Conservation (phyloP, 1,139 yeast genomes). For the Zygosaccharomyces pseudobailii region DNA sequence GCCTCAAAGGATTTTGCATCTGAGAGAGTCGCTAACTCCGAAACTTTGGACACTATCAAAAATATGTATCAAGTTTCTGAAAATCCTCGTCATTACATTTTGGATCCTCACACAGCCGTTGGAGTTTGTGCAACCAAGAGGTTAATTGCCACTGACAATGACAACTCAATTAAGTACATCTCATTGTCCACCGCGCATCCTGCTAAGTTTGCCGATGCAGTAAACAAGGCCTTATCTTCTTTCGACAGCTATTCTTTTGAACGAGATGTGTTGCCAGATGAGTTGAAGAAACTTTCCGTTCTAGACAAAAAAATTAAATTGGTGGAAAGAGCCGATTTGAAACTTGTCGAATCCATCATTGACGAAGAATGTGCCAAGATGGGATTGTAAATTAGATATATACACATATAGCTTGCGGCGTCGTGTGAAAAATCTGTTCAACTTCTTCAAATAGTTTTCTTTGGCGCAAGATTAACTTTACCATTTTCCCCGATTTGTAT, state of each 20-base stretch:
- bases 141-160: slow-evolving; percentile 48
- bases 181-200: slow-evolving; percentile 97
- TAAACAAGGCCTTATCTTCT: slow-evolving; percentile 65
- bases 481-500: slow-evolving; percentile 51
- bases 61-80: slow-evolving; percentile 48
- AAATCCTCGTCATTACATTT: slow-evolving; percentile 65
- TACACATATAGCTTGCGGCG: slow-evolving; percentile 1
- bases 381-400: slow-evolving; percentile 25
- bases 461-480: slow-evolving; percentile 40
- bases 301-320: slow-evolving; percentile 73
- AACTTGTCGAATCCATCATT: slow-evolving; percentile 68
- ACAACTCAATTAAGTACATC: slow-evolving; percentile 49
- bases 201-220: slow-evolving; percentile 96
- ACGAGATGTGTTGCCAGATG: slow-evolving; percentile 81
- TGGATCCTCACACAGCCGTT: slow-evolving; percentile 96
- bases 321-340: slow-evolving; percentile 69
- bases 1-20: slow-evolving; percentile 72
- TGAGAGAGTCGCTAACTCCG: slow-evolving; percentile 71
- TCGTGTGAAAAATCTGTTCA: background rate
- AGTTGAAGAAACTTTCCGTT: slow-evolving; percentile 64
- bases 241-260: slow-evolving; percentile 78
- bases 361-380: slow-evolving; percentile 61
- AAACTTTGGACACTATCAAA: slow-evolving; percentile 74
- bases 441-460: slow-evolving; percentile 8
- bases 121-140: slow-evolving; percentile 78